phyloP scores from a whole-genome alignment of 2,329 filamentous ascomycete species.

The Ramichloridium luteum region DNA sequence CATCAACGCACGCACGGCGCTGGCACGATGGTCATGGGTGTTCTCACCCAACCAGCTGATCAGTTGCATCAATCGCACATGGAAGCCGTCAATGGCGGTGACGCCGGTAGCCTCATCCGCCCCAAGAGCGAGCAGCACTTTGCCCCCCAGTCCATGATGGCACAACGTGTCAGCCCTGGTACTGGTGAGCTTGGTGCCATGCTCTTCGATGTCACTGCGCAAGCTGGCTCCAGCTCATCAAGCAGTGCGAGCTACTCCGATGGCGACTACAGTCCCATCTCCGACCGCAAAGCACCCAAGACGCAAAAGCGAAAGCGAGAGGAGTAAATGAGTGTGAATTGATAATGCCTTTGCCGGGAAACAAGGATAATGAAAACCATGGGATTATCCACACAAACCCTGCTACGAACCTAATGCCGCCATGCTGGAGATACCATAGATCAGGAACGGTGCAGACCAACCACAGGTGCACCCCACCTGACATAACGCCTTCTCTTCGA shows the following conservation, averaged over 20 bases:
- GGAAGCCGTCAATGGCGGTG: constrained; percentile 24
- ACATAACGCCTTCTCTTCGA: not conserved
- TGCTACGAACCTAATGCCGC: constrained; percentile 13
- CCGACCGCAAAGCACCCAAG: constrained; percentile 25
- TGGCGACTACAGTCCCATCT: constrained; percentile 13
- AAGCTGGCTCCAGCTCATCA: constrained; percentile 44
- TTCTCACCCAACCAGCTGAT: constrained; percentile 39
- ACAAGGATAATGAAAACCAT: too few relatives aligned
- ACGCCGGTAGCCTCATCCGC: constrained; percentile 23
- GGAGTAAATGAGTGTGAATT: constrained; percentile 27
- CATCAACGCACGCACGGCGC: constrained; percentile 88
- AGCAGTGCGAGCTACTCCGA: constrained; percentile 26
- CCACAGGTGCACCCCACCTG: not conserved
- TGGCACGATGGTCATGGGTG: constrained; percentile 80
- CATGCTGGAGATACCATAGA: constrained; percentile 5
- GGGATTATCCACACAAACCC: too few relatives aligned
- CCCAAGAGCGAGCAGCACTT: constrained; percentile 23
- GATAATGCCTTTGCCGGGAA: constrained; percentile 1
- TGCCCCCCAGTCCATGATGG: constrained; percentile 5
- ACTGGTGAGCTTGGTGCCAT: constrained; percentile 59
- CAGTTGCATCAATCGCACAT: constrained; percentile 20
- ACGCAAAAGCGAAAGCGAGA: constrained; percentile 35
- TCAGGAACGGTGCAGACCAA: constrained; percentile 1
- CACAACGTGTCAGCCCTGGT: constrained; percentile 32
- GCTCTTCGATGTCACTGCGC: constrained; percentile 63